Conservation (phyloP, 176 grass and related monocot genomes). For the Juncus inflexus region DNA sequence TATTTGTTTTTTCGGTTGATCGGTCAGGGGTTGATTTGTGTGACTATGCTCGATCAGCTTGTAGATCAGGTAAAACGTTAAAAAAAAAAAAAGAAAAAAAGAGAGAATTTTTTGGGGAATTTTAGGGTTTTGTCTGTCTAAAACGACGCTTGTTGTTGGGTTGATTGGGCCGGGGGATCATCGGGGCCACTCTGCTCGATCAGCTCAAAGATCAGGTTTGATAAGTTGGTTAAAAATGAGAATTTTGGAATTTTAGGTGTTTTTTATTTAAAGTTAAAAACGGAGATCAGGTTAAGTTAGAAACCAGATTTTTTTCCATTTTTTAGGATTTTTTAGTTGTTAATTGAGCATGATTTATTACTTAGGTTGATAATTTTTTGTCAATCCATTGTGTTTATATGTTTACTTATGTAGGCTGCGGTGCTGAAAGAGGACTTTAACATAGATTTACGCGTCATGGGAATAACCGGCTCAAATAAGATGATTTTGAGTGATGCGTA, state of each 20-base stretch:
- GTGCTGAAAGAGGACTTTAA: constrained; percentile 94
- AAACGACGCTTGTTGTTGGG: constrained; percentile 79
- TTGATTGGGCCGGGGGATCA: constrained; percentile 76
- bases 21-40: too few relatives aligned
- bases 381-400: too few relatives aligned
- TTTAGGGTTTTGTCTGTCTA: constrained; percentile 89
- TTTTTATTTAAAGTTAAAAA: background rate
- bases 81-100: too few relatives aligned
- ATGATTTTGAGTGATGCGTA: constrained; percentile 93
- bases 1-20: too few relatives aligned
- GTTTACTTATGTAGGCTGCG: constrained; percentile 46
- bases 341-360: background rate
- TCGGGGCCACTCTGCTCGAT: constrained; percentile 82
- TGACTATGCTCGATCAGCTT: too few relatives aligned
- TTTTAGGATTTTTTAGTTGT: too few relatives aligned
- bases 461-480: constrained; percentile 68
- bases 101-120: too few relatives aligned
- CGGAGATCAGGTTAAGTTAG: too few relatives aligned
- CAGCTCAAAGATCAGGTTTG: constrained; percentile 87
- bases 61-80: too few relatives aligned
- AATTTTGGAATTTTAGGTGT: background rate
- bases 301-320: too few relatives aligned
- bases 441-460: constrained; percentile 92
- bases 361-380: constrained; percentile 9
- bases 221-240: background rate